Evolutionary conservation across 768 basidiomycete species (phyloP).

Genomic region (Mycena sanguinolenta): DNA sequence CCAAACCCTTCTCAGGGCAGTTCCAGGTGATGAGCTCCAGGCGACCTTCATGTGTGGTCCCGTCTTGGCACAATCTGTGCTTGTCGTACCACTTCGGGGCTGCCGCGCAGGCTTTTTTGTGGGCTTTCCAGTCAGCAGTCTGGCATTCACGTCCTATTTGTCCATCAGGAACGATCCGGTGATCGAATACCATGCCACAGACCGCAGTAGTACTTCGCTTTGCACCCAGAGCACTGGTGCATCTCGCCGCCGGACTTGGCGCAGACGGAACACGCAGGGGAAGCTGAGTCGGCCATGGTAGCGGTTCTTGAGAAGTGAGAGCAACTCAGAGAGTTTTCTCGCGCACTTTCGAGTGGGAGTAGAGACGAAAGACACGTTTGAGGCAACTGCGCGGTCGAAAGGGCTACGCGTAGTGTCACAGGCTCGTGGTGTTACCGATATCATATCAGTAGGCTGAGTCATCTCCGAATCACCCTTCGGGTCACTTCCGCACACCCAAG

Average conservation of each 20-base stretch:
- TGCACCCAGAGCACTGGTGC: constrained; percentile 20
- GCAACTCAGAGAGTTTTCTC: not conserved
- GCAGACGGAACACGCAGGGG: constrained; percentile 11
- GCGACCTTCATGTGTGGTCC: constrained; percentile 48
- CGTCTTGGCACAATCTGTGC: constrained; percentile 48
- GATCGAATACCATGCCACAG: not conserved
- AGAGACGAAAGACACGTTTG: no score
- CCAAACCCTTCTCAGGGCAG: constrained; percentile 42
- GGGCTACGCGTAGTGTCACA: constrained; percentile 1
- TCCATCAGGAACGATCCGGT: not conserved
- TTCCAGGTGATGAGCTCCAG: constrained; percentile 55
- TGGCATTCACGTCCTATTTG: constrained; percentile 43
- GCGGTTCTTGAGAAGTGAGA: not conserved
- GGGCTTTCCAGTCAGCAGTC: constrained; percentile 46
- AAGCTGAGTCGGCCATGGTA: not conserved
- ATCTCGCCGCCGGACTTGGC: constrained; percentile 13
- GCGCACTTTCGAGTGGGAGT: no score
- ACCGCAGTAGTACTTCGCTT: constrained; percentile 20
- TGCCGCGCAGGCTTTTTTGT: constrained; percentile 45
- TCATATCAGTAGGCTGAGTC: no score
- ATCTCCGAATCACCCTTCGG: no score
- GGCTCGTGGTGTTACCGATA: no score
- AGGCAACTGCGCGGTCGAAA: not conserved
- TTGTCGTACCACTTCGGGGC: constrained; percentile 49
- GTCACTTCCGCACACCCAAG: no score